A percentile compares a stretch with the other conserved stretches of the same genome.
These are phyloP conservation scores for Cyclocybe aegerita DNA, from an alignment of 768 basidiomycete species.

Conservation along the genomic window DNA sequence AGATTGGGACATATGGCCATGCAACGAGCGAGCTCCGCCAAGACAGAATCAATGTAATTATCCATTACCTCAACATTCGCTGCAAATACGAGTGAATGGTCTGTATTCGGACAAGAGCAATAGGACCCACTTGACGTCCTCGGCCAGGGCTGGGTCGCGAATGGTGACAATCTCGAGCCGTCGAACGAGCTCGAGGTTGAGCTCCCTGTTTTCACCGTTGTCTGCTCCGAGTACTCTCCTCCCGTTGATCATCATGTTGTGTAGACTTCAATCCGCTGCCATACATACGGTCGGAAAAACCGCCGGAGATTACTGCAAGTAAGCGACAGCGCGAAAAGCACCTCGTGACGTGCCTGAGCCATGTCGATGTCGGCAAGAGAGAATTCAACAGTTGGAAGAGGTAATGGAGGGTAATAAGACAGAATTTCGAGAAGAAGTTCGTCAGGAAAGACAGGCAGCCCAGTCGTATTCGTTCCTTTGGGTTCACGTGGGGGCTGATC, in stretches of 20 bases:
- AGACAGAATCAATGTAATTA: constrained; percentile 8
- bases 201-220: background rate
- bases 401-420: background rate
- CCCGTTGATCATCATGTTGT: background rate
- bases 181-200: constrained; percentile 10
- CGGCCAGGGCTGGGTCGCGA: constrained; percentile 16
- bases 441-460: background rate
- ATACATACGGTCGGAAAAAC: constrained; percentile 7
- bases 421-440: constrained; percentile 3
- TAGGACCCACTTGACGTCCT: constrained; percentile 12
- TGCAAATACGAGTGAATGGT: background rate
- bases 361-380: background rate
- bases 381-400: constrained; percentile 1
- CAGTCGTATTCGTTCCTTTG: no score
- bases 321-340: constrained; percentile 3
- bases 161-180: constrained; percentile 24
- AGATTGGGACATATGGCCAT: constrained; percentile 24
- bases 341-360: background rate
- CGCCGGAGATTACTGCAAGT: constrained; percentile 11
- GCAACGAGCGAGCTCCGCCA: constrained; percentile 22
- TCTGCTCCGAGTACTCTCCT: background rate
- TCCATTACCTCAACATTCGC: constrained; percentile 17
- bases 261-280: constrained; percentile 12
- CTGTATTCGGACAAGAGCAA: background rate
- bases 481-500: no score